phyloP scores from a whole-genome alignment of 257 asterid species.

The Paraleonurus japonicus region DNA sequence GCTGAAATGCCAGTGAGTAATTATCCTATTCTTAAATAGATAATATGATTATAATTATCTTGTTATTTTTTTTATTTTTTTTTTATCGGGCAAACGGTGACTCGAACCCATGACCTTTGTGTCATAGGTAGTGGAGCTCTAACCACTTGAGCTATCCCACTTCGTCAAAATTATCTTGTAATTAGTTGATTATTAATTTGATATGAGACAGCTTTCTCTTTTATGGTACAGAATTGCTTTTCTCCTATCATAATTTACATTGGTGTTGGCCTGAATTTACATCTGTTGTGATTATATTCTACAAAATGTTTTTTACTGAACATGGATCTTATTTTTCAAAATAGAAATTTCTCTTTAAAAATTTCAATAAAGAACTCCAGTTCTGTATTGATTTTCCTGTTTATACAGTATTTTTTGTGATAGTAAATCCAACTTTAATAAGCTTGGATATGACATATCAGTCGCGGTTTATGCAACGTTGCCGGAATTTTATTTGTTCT shows the following conservation, averaged over 20 bases:
- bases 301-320: neutral
- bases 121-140: too few species aligned
- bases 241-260: neutral
- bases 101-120: too few species aligned
- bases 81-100: too few species aligned
- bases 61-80: too few species aligned
- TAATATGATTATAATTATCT: neutral
- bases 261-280: neutral
- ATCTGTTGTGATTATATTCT: neutral
- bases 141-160: too few species aligned
- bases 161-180: too few species aligned
- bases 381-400: neutral
- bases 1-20: constrained; percentile 62
- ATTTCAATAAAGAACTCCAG: neutral
- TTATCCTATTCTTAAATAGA: constrained; percentile 17
- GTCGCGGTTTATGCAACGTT: neutral
- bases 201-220: too few species aligned
- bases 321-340: neutral
- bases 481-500: neutral
- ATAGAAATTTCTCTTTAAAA: neutral
- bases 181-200: neutral
- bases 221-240: neutral
- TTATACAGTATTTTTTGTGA: neutral
- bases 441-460: constrained; percentile 6
- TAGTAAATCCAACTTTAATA: constrained; percentile 13